Evolutionary conservation across 2,329 filamentous ascomycete genomes (phyloP).

Genomic region (Trichoderma sp.): DNA sequence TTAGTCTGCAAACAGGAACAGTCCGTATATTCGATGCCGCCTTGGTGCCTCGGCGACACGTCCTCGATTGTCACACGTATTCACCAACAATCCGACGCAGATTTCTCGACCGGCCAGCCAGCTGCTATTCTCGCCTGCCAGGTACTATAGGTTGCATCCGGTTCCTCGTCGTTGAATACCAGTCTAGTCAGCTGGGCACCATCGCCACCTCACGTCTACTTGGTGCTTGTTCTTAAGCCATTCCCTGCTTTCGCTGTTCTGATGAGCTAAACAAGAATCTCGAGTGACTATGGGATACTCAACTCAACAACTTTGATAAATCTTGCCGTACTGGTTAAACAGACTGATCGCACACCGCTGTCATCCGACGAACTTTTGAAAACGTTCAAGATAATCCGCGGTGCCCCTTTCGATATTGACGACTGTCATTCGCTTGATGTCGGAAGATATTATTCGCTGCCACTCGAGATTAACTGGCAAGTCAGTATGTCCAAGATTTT

Average conservation of each 20-base stretch:
- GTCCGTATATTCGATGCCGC: neutral
- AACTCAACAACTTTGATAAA: neutral
- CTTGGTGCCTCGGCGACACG: no score
- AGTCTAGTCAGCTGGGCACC: no score
- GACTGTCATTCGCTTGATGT: neutral
- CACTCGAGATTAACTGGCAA: neutral
- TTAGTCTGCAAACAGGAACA: neutral
- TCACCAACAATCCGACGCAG: neutral
- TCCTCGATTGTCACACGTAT: neutral
- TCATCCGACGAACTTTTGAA: neutral
- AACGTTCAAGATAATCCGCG: neutral
- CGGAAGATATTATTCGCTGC: neutral
- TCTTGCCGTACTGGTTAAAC: neutral
- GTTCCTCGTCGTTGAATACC: no score
- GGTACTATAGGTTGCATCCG: neutral
- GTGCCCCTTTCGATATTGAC: conserved; percentile 3
- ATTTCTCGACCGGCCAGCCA: neutral
- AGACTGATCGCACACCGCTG: neutral
- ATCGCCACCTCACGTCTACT: no score
- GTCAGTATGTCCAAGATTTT: neutral
- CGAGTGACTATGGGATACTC: no score
- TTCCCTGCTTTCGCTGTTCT: no score
- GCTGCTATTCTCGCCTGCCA: neutral
- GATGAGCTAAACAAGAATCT: no score
- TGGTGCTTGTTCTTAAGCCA: no score